Conservation (phyloP, 2,329 filamentous ascomycete species). For the Aphanoascus verrucosus region DNA sequence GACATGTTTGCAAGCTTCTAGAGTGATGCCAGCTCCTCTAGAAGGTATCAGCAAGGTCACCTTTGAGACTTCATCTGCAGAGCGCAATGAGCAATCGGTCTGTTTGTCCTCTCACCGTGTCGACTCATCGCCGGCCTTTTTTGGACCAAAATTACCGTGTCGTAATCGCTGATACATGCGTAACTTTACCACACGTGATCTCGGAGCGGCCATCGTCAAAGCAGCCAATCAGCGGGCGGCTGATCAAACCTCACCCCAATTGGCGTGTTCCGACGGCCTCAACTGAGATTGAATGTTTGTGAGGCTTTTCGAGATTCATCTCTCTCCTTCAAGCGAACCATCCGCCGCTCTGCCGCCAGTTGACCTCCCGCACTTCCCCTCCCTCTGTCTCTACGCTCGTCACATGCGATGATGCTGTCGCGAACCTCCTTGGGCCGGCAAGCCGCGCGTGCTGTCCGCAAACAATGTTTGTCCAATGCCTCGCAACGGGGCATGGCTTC, state of each 20-base stretch:
- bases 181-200: conserved; percentile 10
- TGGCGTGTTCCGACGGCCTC: background rate
- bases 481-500: conserved; percentile 53
- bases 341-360: conserved; percentile 21
- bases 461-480: conserved; percentile 48
- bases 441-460: conserved; percentile 52
- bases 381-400: conserved; percentile 36
- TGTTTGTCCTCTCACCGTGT: too few relatives aligned
- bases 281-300: conserved; percentile 3
- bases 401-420: conserved; percentile 55
- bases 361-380: conserved; percentile 22
- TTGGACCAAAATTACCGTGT: conserved; percentile 6
- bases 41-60: conserved; percentile 37
- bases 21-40: conserved; percentile 69
- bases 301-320: conserved; percentile 3
- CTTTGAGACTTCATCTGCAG: conserved; percentile 7
- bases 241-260: conserved; percentile 10
- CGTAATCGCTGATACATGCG: conserved; percentile 42
- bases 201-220: conserved; percentile 23
- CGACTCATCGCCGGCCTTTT: background rate
- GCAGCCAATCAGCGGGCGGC: conserved; percentile 27
- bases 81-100: too few relatives aligned
- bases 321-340: background rate
- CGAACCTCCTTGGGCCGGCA: conserved; percentile 54
- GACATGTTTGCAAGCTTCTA: conserved; percentile 53